Percentiles rank a stretch among this genome's conserved stretches.
These are phyloP conservation scores for Fusarium stilboides DNA, from an alignment of 2,329 filamentous ascomycete species.

Conservation along the genomic window DNA sequence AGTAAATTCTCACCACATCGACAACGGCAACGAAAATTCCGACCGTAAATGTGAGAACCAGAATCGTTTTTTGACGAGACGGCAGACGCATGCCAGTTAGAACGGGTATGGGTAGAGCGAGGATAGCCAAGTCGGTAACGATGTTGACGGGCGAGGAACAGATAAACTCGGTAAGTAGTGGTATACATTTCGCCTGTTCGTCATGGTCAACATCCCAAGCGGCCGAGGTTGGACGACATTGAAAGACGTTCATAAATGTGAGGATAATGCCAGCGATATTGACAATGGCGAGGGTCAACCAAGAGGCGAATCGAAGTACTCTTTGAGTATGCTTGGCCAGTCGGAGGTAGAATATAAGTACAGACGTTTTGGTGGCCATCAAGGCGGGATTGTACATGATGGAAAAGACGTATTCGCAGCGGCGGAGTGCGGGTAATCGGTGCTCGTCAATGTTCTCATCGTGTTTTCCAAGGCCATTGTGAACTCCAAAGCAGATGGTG, in stretches of 20 bases:
- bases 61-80: slow-evolving; percentile 86
- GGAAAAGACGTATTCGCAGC: slow-evolving; percentile 75
- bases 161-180: slow-evolving; percentile 74
- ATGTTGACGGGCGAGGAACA: slow-evolving; percentile 92
- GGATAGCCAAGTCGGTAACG: slow-evolving; percentile 88
- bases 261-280: slow-evolving; percentile 84
- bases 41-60: slow-evolving; percentile 88
- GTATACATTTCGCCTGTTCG: slow-evolving; percentile 64
- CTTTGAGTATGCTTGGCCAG: slow-evolving; percentile 83
- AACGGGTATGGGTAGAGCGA: slow-evolving; percentile 90
- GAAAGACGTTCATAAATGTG: slow-evolving; percentile 89
- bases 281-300: slow-evolving; percentile 81
- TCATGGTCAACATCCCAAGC: slow-evolving; percentile 69
- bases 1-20: slow-evolving; percentile 91
- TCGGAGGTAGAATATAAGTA: slow-evolving; percentile 90
- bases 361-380: slow-evolving; percentile 94
- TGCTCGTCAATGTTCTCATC: slow-evolving; percentile 70
- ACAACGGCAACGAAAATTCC: slow-evolving; percentile 91
- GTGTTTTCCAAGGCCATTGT: slow-evolving; percentile 77
- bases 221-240: slow-evolving; percentile 82
- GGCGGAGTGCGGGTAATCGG: slow-evolving; percentile 68
- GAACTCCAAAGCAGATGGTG: slow-evolving; percentile 75
- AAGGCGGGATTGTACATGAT: slow-evolving; percentile 85
- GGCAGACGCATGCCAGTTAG: slow-evolving; percentile 89
- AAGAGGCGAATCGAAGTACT: slow-evolving; percentile 86